Evolutionary conservation across 2,329 filamentous ascomycete genomes (phyloP).

Genomic region (Claviceps quebecensis): DNA sequence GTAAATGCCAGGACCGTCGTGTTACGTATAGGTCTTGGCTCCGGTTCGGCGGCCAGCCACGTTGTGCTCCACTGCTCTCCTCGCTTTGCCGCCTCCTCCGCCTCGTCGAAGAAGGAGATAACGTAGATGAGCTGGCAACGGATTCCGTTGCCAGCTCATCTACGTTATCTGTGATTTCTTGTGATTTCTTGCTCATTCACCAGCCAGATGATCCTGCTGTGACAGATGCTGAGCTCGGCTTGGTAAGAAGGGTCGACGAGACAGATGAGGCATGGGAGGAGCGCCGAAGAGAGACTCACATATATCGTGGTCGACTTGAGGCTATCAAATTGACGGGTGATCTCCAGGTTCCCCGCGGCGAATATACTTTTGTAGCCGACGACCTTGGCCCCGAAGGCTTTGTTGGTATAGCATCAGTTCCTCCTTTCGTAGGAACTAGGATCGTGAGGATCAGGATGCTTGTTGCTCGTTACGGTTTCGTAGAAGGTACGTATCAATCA

Average conservation of each 20-base stretch:
- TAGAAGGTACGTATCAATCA: conserved; percentile 42
- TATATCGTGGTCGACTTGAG: conserved; percentile 56
- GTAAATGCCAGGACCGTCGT: too few relatives aligned
- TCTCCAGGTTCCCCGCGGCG: conserved; percentile 73
- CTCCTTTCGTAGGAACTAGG: conserved; percentile 57
- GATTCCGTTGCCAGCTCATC: too few relatives aligned
- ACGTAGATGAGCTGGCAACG: too few relatives aligned
- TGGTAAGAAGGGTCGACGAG: conserved; percentile 28
- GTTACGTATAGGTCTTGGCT: too few relatives aligned
- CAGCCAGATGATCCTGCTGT: conserved; percentile 44
- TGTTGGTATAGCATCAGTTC: conserved; percentile 48
- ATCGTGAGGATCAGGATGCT: conserved; percentile 66
- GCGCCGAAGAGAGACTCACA: conserved; percentile 30
- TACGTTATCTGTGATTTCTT: too few relatives aligned
- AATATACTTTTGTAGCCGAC: conserved; percentile 66
- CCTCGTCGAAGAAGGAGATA: too few relatives aligned
- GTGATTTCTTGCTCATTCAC: conserved; percentile 72
- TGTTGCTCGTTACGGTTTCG: conserved; percentile 60
- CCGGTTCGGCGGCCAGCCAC: too few relatives aligned
- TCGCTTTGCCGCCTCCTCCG: too few relatives aligned
- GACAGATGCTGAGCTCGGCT: conserved; percentile 25
- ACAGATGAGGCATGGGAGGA: conserved; percentile 29
- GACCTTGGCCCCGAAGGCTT: conserved; percentile 59
- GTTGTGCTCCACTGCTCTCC: too few relatives aligned
- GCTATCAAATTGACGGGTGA: conserved; percentile 90